phyloP scores from a whole-genome alignment of 805 yeast genomes.

The Starmerella cellae region DNA sequence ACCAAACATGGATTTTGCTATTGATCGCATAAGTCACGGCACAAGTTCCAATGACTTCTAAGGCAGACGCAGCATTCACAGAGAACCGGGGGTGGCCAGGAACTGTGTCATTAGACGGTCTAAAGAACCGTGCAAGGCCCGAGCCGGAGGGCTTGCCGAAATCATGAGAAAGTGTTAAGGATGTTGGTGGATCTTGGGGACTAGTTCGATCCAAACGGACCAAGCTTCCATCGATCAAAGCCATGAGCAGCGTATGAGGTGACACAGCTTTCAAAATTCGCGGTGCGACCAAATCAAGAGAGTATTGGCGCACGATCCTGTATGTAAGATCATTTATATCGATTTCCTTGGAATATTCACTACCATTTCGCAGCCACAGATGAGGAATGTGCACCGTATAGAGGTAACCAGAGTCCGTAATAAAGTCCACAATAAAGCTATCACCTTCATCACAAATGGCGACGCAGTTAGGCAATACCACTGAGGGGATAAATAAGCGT shows the following conservation, averaged over 20 bases:
- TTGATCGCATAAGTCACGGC: conserved; percentile 41
- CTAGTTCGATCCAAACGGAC: conserved; percentile 26
- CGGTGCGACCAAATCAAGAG: conserved; percentile 46
- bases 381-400: conserved; percentile 32
- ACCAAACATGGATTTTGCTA: conserved; percentile 49
- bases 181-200: conserved; percentile 28
- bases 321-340: conserved; percentile 43
- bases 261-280: conserved; percentile 39
- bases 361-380: conserved; percentile 15
- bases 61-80: conserved; percentile 28
- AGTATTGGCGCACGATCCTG: conserved; percentile 44
- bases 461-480: conserved; percentile 30
- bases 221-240: conserved; percentile 68
- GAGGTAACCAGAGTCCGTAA: conserved; percentile 40
- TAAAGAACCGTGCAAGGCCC: conserved; percentile 5
- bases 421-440: conserved; percentile 23
- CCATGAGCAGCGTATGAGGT: conserved; percentile 36
- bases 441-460: conserved; percentile 24
- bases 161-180: conserved; percentile 26
- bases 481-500: conserved; percentile 31
- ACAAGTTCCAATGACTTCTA: conserved; percentile 25
- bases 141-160: conserved; percentile 2
- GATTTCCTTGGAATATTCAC: conserved; percentile 24
- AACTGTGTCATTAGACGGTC: conserved; percentile 24
- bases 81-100: conserved; percentile 35